These are phyloP conservation scores for Sclerotinia trifoliorum DNA, from an alignment of 2,329 filamentous ascomycete species.

Conservation along the genomic window DNA sequence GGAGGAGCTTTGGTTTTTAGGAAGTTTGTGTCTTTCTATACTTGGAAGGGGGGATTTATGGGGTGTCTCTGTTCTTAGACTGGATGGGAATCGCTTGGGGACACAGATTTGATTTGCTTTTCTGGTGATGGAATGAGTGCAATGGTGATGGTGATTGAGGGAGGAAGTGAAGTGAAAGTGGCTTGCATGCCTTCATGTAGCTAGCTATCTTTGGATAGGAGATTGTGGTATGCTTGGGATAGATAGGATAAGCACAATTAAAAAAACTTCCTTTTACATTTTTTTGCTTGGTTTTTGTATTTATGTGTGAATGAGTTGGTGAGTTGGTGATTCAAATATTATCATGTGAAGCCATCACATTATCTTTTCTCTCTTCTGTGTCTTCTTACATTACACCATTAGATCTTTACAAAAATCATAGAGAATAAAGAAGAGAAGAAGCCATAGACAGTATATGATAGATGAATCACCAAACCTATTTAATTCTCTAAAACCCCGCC, in stretches of 20 bases:
- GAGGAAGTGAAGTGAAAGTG: not conserved
- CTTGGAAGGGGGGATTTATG: not conserved
- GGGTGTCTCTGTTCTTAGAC: not conserved
- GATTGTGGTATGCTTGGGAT: not conserved
- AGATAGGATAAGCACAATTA: slow-evolving; percentile 7
- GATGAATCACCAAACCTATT: not conserved
- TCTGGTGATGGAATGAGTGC: not conserved
- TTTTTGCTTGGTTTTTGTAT: not conserved
- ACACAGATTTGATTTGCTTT: not conserved
- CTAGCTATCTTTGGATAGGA: not conserved
- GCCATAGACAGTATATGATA: not conserved
- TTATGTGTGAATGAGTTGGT: not conserved
- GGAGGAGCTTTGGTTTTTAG: not conserved
- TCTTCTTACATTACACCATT: not conserved
- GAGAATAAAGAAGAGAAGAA: not conserved
- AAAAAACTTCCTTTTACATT: not conserved
- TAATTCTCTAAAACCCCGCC: too few species aligned
- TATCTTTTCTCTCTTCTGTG: not conserved
- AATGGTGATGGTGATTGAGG: not conserved
- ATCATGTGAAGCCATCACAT: not conserved
- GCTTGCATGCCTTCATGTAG: not conserved
- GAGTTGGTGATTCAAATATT: not conserved
- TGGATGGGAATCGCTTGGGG: not conserved
- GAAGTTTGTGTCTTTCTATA: not conserved
- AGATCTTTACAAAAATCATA: not conserved